Base-by-base conservation (phyloP, 352 stramenopile genomes). In the Pythium catenulatum region DNA sequence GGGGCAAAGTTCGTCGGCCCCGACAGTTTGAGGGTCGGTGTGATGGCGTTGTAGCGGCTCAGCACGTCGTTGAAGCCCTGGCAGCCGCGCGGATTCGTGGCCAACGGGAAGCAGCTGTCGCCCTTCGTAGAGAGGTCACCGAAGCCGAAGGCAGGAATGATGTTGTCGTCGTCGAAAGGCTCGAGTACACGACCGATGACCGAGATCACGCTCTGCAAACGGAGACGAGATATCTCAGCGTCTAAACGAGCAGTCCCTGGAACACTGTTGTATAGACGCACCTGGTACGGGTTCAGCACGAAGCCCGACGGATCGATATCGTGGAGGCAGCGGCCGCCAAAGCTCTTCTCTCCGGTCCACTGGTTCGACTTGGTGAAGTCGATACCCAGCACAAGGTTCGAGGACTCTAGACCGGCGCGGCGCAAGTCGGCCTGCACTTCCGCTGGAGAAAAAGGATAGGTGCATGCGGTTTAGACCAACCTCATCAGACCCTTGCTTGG, bases 311-410 rank as follows among this genome's bases (percentile, higher is more conserved):
- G 88, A 36, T 95, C 92, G 45, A 97, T 90, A 8, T 92, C 83
- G 82, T 98, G 95, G 46, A 98, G 68, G 34, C 85, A 88, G 30
- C 91, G 91, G 34, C 93, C 94, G 43, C 68, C 84, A 59, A 98
- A 98, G 36, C 90, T 94, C n/a, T 91, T 74, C 34, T 93, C 82
- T 52, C 95, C 95, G 19, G 91, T 97, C 87, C 87, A 95, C 93
- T 97, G 54, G 79, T 97, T 97, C 9, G 92, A 94, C 41, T 94
- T 95, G 43, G 94, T 96, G 72, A 93, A 97, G 80, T 97, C 94
- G 52, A 97, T 86, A 37, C 87, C 93, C 65, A 97, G 88, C 61
- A 97, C 85, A 52, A 97, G 79, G 75, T 96, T 96, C 19, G 91
- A 96, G 21, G 93, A 95, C 81, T 96, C 93, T 21, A 97, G 88